These are phyloP conservation scores for Reticulascus tulasneorum DNA, from an alignment of 2,329 filamentous ascomycete genomes.

Conservation along the genomic window DNA sequence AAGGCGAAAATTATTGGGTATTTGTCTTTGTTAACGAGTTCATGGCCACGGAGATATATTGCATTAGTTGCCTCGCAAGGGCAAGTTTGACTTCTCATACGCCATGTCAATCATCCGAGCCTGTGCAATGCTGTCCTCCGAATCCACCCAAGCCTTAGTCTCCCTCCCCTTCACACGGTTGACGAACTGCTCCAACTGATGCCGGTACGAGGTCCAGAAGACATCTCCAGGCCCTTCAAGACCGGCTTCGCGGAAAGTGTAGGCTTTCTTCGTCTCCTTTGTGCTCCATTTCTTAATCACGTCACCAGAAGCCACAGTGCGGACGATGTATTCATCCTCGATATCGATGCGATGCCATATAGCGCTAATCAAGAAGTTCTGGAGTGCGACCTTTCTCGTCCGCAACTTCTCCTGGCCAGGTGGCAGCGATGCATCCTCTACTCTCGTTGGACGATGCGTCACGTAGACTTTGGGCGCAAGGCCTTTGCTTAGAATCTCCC, in stretches of 20 bases:
- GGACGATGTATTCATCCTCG: constrained; percentile 28
- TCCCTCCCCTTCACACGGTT: constrained; percentile 35
- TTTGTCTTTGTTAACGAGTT: no score
- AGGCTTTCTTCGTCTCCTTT: constrained; percentile 25
- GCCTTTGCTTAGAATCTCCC: not conserved
- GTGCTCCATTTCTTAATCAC: constrained; percentile 19
- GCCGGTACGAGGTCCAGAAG: constrained; percentile 40
- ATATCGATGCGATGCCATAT: constrained; percentile 32
- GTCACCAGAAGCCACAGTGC: constrained; percentile 14
- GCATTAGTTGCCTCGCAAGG: no score
- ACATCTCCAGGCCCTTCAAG: constrained; percentile 24
- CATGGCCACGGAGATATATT: no score
- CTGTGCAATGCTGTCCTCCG: constrained; percentile 37
- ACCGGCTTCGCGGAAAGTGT: constrained; percentile 29
- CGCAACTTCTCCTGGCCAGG: constrained; percentile 19
- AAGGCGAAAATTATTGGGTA: no score
- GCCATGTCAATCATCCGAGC: constrained; percentile 44
- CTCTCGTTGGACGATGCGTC: constrained; percentile 10
- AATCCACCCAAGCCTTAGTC: constrained; percentile 33
- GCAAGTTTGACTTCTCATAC: constrained; percentile 31
- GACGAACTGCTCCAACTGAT: constrained; percentile 47
- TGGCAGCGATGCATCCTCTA: constrained; percentile 13
- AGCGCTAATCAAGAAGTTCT: constrained; percentile 21
- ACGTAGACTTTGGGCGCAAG: constrained; percentile 20
- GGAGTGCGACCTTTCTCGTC: constrained; percentile 23